Conservation (phyloP, 2,329 filamentous ascomycete genomes). For the Fusarium concolor region DNA sequence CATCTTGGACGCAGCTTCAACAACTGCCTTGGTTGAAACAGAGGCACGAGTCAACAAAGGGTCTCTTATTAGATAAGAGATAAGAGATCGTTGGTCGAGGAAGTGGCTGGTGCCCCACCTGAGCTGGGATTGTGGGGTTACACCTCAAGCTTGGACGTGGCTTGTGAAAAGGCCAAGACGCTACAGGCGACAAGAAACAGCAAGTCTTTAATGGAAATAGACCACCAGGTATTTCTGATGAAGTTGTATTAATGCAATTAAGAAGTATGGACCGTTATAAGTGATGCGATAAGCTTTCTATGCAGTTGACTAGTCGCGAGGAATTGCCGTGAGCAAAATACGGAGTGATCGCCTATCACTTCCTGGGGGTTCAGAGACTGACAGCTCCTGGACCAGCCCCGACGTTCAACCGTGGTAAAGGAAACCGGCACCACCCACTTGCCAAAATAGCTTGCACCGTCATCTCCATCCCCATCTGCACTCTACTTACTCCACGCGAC, state of each 20-base stretch:
- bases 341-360: too few species aligned
- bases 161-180: not conserved
- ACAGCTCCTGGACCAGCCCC: constrained; percentile 1
- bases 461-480: constrained; percentile 26
- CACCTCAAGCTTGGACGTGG: constrained; percentile 24
- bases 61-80: constrained; percentile 33
- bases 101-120: constrained; percentile 37
- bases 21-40: constrained; percentile 22
- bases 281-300: too few species aligned
- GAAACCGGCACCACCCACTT: constrained; percentile 37
- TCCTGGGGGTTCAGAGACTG: too few species aligned
- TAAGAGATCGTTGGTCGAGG: constrained; percentile 22
- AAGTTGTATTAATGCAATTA: too few species aligned
- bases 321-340: too few species aligned
- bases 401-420: constrained; percentile 43
- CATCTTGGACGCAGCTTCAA: constrained; percentile 29
- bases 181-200: not conserved
- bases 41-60: constrained; percentile 19
- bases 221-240: not conserved
- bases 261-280: too few species aligned
- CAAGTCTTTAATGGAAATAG: not conserved
- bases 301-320: not conserved
- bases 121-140: constrained; percentile 20
- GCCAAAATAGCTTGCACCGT: constrained; percentile 44
- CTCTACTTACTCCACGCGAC: constrained; percentile 41